phyloP scores from a whole-genome alignment of 805 yeast genomes.

The Suhomyces pyralidae region DNA sequence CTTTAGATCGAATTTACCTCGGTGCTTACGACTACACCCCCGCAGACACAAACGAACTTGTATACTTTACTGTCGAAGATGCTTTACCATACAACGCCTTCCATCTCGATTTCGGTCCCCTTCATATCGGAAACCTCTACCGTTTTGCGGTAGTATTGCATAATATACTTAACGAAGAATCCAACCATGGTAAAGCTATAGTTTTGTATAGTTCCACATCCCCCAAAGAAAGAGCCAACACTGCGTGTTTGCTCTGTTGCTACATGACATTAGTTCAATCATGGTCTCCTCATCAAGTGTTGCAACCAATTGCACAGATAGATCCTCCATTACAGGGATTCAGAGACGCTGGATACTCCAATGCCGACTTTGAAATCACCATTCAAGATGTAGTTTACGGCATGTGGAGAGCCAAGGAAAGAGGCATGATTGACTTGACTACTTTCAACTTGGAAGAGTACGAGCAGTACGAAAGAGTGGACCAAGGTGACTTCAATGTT shows the following conservation, averaged over 20 bases:
- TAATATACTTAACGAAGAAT: constrained; percentile 81
- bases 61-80: constrained; percentile 89
- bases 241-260: constrained; percentile 91
- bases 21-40: constrained; percentile 87
- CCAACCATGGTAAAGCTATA: constrained; percentile 82
- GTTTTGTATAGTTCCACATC: constrained; percentile 85
- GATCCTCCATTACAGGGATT: constrained; percentile 94
- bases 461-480: constrained; percentile 92
- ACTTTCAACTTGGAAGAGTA: constrained; percentile 88
- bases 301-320: constrained; percentile 89
- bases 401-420: constrained; percentile 95
- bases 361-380: constrained; percentile 89
- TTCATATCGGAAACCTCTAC: constrained; percentile 89
- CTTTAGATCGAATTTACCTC: constrained; percentile 66
- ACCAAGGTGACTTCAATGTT: constrained; percentile 93
- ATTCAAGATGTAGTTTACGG: constrained; percentile 96
- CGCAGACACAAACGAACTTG: constrained; percentile 67
- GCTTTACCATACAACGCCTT: constrained; percentile 91
- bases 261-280: constrained; percentile 93
- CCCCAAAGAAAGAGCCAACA: constrained; percentile 81
- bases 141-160: constrained; percentile 94
- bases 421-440: constrained; percentile 82
- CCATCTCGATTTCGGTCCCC: constrained; percentile 94
- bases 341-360: constrained; percentile 96
- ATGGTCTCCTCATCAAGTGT: constrained; percentile 97